Evolutionary conservation across 495 filamentous ascomycete species (phyloP), one percentile per base, ranked within the genome.

Genomic region (Penicillium macrosclerotiorum): DNA sequence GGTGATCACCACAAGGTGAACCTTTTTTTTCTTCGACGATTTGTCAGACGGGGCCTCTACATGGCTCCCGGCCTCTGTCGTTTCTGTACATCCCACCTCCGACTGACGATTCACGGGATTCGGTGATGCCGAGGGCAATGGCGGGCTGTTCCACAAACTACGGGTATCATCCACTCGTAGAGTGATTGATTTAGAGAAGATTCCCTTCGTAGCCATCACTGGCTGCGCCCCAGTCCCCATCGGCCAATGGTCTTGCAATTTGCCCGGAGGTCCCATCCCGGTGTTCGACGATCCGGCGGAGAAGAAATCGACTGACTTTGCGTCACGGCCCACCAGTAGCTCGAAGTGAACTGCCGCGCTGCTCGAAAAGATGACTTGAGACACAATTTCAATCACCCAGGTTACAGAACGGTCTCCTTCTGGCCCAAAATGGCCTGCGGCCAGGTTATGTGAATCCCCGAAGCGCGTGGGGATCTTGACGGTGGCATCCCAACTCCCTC

Each of bases 311-410:
- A 96, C 52, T 30, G 86, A 88, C 54, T 84, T 88, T 58, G 90
- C 85, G 63, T 98, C 91, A 24, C 92, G 79, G 16, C 84, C 85
- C 31, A 97, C 78, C 38, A 96, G 55, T 12, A 98, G 60, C 63
- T 97, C 93, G 63, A 89, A 98, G 50, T 86, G 81, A n/a, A 97
- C 90, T 1, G 85, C 83, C 4, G 92, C 93, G 24, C 84, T 88
- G 23, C 74, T 77, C 7, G 91, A 96, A 56, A 98, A 98, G 30
- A 98, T 78, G 31, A 95, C 85, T 67, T 98, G 93, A 3, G 87
- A 91, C 23, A 89, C 68, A 13, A 98, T 82, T 69, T 98, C 93
- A 30, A 98, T 81, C 20, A 96, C 70, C 94, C 94, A 98, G 2
- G 86, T 86, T 32, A 85, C 77, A 41, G 78, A 83, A 40, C 76